phyloP scores from a whole-genome alignment of 140 eudicot species.

The Cichorium intybus region DNA sequence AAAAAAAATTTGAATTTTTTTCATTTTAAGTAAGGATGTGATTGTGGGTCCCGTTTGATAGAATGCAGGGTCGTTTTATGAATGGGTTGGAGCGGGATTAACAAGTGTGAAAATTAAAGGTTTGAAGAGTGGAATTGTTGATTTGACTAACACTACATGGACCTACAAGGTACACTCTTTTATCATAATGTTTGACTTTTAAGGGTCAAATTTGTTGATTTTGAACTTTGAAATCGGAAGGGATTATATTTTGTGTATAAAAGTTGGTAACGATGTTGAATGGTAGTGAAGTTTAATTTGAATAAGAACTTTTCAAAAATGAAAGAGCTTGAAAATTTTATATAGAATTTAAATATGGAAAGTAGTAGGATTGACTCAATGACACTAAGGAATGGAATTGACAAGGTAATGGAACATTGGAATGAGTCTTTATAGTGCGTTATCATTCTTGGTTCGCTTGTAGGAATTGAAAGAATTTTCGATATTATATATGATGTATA shows the following conservation, averaged over 20 bases:
- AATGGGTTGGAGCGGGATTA: conserved; percentile 94
- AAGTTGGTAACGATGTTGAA: no score
- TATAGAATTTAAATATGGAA: background rate
- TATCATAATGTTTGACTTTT: conserved; percentile 20
- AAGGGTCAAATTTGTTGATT: background rate
- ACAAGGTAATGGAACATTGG: background rate
- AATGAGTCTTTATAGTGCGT: background rate
- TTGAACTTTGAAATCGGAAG: background rate
- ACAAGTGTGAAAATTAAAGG: conserved; percentile 64
- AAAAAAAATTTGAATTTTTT: no score
- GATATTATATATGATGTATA: no score
- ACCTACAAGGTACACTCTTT: conserved; percentile 61
- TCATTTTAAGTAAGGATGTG: background rate
- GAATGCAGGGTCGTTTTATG: conserved; percentile 88
- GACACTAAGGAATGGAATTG: background rate
- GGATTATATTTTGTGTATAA: background rate
- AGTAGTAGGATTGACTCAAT: background rate
- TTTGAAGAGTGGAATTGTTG: conserved; percentile 53
- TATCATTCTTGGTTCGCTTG: background rate
- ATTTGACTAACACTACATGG: conserved; percentile 66
- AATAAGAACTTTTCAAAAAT: conserved; percentile 1
- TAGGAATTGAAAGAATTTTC: no score
- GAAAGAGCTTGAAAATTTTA: background rate
- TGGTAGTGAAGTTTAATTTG: background rate
- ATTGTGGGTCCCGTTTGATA: conserved; percentile 20